Base-by-base conservation (phyloP, 345 rosid genomes). In the Cardamine resedifolia region DNA sequence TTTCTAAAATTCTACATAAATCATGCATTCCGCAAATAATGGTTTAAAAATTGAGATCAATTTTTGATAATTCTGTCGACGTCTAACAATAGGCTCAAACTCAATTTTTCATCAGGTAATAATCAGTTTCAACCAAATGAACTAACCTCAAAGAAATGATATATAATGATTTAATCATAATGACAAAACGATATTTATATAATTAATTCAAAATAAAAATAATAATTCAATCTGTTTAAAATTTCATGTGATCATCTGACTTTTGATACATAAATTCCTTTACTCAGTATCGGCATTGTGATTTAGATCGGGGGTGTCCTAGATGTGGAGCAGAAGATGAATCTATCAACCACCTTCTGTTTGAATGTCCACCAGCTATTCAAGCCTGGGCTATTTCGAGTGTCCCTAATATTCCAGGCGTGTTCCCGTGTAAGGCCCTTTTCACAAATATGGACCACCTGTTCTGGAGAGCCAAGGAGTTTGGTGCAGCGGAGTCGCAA, bases 191-290 rank as follows among this genome's bases (percentile, higher is more conserved):
- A 26, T 6, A 48, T 33, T 8, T 21, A 62, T 26, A 2, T 0
- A 20, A 31, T 3, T 18, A 30, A 10, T 33, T 58, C 5, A 18
- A 34, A 31, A 31, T 0, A 14, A 4, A 27, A n/a, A n/a, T n/a
- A 5, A 28, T 6, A 36, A 16, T 11, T 24, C 7, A 53, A 2
- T 41, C 10, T 48, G 10, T 41, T 41, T 4, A 57, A 7, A 45
- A 18, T 8, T 24, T 65, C 66, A 57, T 34, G 51, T 65, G 66
- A 65, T 18, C 33, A 45, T 64, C 65, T 65, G 59, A 58, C 66
- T 73, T 64, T 55, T 53, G n/a, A 64, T 11, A 53, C 63, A 52
- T 27, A 64, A 20, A 53, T 72, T 16, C n/a, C n/a, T n/a, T n/a
- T n/a, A n/a, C n/a, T n/a, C n/a, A n/a, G n/a, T n/a, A 26, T 26